Conservation (phyloP, 345 rosid genomes). For the Jatropha curcas region DNA sequence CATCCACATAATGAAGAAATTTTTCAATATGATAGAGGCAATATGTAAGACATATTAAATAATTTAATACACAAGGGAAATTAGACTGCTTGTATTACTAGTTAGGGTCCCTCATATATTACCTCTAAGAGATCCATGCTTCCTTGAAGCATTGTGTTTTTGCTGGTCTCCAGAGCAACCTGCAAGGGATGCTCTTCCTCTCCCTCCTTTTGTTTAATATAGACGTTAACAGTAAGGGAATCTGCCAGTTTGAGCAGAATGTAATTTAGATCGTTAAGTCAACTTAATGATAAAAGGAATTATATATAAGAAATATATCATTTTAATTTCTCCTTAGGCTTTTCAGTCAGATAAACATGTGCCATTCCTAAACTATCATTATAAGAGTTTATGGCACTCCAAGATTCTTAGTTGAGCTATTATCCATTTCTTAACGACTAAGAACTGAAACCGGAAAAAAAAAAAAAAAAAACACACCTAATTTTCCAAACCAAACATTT, state of each 20-base stretch:
- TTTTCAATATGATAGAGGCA: not conserved
- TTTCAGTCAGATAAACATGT: slow-evolving; percentile 16
- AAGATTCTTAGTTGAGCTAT: not conserved
- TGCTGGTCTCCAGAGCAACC: slow-evolving; percentile 69
- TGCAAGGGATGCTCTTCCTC: slow-evolving; percentile 55
- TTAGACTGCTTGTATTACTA: not conserved
- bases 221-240: slow-evolving; percentile 46
- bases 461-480: too few species aligned
- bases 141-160: slow-evolving; percentile 82
- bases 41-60: not conserved
- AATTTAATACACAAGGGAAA: slow-evolving; percentile 8
- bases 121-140: slow-evolving; percentile 78
- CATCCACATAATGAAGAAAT: not conserved
- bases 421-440: slow-evolving; percentile 14
- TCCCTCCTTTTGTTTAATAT: slow-evolving; percentile 59
- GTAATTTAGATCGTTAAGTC: not conserved
- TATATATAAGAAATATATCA: not conserved
- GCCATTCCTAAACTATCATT: not conserved
- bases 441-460: slow-evolving; percentile 1
- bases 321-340: not conserved
- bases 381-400: not conserved
- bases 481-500: not conserved
- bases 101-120: slow-evolving; percentile 23
- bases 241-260: slow-evolving; percentile 46
- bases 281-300: slow-evolving; percentile 5